Conservation (phyloP, 2,329 filamentous ascomycete species). For the Spiromastix sp. region DNA sequence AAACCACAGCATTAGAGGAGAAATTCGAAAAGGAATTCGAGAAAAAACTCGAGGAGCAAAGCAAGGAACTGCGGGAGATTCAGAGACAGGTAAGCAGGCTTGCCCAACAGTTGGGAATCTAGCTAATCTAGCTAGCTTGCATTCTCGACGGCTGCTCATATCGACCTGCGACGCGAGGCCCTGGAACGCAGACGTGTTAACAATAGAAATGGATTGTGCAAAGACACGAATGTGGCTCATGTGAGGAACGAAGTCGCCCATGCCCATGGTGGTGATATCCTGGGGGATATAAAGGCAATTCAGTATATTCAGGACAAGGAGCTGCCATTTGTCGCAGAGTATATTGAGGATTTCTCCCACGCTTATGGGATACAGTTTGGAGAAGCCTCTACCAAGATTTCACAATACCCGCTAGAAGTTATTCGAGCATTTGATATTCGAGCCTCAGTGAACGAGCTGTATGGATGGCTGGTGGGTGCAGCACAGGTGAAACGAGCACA, state of each 20-base stretch:
- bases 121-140: slow-evolving; percentile 6
- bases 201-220: not conserved
- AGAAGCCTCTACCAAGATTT: slow-evolving; percentile 1
- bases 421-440: slow-evolving; percentile 5
- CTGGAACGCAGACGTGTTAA: slow-evolving; percentile 6
- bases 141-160: slow-evolving; percentile 3
- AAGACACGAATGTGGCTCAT: slow-evolving; percentile 4
- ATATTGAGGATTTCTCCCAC: slow-evolving; percentile 7
- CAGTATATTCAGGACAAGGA: slow-evolving; percentile 1
- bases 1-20: slow-evolving; percentile 2
- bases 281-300: slow-evolving; percentile 8
- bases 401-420: slow-evolving; percentile 5
- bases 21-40: slow-evolving; percentile 2
- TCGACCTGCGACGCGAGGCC: slow-evolving; percentile 4
- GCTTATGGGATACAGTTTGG: slow-evolving; percentile 6
- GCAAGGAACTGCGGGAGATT: slow-evolving; percentile 1
- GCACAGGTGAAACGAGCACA: not conserved
- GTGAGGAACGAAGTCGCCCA: slow-evolving; percentile 6
- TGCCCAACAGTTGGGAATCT: slow-evolving; percentile 3
- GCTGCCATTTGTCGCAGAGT: slow-evolving; percentile 5
- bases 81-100: slow-evolving; percentile 5
- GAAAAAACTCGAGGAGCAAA: not conserved
- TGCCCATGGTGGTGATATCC: slow-evolving; percentile 7
- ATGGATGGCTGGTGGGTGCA: not conserved
- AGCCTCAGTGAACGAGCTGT: slow-evolving; percentile 4